These are phyloP conservation scores for Przewalskia tangutica DNA, from an alignment of 257 asterid genomes.

Conservation along the genomic window DNA sequence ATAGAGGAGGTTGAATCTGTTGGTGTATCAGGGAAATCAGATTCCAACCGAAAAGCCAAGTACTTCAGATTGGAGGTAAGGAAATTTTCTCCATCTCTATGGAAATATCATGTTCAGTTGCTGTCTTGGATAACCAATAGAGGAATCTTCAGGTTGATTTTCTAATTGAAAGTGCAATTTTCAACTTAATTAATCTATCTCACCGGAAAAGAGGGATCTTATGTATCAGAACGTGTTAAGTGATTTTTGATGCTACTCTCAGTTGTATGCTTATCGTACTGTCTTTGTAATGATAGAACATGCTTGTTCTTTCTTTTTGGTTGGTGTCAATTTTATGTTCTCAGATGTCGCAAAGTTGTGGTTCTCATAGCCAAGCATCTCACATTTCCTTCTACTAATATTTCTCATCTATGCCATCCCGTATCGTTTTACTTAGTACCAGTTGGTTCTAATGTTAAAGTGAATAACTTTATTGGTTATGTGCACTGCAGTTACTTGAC, in stretches of 20 bases:
- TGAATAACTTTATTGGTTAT: neutral
- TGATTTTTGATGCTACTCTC: neutral
- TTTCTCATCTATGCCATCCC: neutral
- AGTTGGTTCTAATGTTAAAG: neutral
- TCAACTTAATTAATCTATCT: neutral
- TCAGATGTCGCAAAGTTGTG: neutral
- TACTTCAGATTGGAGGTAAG: conserved; percentile 80
- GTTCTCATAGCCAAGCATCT: neutral
- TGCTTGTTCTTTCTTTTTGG: neutral
- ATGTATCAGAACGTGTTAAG: neutral
- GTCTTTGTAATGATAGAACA: neutral
- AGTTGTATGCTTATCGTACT: neutral
- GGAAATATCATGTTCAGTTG: neutral
- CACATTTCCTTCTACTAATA: neutral
- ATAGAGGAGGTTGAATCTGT: conserved; percentile 86
- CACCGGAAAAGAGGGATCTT: neutral
- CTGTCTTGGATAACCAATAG: neutral
- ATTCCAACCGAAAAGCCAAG: conserved; percentile 46
- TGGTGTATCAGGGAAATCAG: conserved; percentile 78
- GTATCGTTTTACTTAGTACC: neutral
- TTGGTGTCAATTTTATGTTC: neutral
- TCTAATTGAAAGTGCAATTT: neutral
- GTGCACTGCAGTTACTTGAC: conserved; percentile 49
- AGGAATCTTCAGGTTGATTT: neutral
- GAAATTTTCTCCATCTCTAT: neutral